These are phyloP conservation scores for Ophiocordyceps camponoti-rufipedis DNA, from an alignment of 2,329 filamentous ascomycete genomes.

Conservation along the genomic window DNA sequence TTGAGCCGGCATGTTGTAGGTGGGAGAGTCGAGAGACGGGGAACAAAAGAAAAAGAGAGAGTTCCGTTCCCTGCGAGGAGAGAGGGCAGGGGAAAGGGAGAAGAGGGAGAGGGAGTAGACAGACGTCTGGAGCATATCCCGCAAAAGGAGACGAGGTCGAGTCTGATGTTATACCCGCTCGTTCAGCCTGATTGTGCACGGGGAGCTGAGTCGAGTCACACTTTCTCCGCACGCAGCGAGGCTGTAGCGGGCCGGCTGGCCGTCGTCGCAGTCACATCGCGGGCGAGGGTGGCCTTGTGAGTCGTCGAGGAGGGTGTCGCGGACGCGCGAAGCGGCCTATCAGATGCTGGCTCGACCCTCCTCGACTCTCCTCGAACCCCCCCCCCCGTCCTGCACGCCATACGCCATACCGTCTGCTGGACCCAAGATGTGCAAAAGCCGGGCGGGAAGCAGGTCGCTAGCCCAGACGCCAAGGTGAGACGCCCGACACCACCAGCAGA, in stretches of 20 bases:
- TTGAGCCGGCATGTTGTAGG: slow-evolving; percentile 16
- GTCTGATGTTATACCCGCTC: neutral
- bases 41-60: neutral
- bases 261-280: slow-evolving; percentile 1
- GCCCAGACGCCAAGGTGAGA: slow-evolving; percentile 7
- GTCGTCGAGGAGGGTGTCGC: slow-evolving; percentile 2
- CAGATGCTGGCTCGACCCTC: neutral
- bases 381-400: neutral
- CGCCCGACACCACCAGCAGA: slow-evolving; percentile 9
- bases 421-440: no score
- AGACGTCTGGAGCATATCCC: neutral
- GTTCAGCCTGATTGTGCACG: neutral
- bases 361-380: no score
- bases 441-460: neutral
- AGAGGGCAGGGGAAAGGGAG: neutral
- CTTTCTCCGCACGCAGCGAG: neutral
- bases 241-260: neutral
- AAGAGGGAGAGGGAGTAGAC: neutral
- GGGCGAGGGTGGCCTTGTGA: slow-evolving; percentile 9
- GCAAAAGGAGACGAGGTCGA: neutral
- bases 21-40: neutral
- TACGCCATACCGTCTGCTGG: neutral
- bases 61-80: neutral
- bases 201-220: neutral
- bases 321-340: slow-evolving; percentile 8